Evolutionary conservation across 108 stramenopile species (phyloP).

Genomic region (Parietichytrium sp.): DNA sequence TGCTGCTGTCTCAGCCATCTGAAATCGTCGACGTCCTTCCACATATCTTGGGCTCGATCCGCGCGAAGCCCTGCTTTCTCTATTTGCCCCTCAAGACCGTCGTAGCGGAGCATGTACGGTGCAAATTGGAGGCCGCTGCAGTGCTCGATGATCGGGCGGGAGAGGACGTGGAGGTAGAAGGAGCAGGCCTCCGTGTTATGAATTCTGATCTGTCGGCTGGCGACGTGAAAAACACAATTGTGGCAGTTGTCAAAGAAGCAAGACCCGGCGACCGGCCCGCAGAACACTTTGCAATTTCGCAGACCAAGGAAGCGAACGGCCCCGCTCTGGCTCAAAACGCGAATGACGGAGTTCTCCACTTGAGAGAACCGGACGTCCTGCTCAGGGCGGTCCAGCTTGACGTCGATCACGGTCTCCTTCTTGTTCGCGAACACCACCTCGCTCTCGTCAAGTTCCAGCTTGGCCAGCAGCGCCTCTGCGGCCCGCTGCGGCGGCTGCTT

Average conservation of each 20-base stretch:
- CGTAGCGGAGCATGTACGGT: conserved; percentile 43
- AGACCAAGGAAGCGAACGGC: conserved; percentile 36
- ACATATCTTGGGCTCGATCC: conserved; percentile 30
- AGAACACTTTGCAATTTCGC: not conserved
- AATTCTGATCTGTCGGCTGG: conserved; percentile 27
- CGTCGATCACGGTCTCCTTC: not conserved
- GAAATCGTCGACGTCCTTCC: conserved; percentile 58
- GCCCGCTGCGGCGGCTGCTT: not conserved
- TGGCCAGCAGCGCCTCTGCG: not conserved
- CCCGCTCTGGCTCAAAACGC: not conserved
- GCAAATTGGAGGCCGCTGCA: conserved; percentile 53
- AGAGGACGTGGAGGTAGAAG: conserved; percentile 51
- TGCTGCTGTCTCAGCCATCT: conserved; percentile 53
- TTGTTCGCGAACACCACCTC: not conserved
- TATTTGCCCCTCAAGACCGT: conserved; percentile 40
- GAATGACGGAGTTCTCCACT: conserved; percentile 15
- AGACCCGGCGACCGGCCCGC: conserved; percentile 33
- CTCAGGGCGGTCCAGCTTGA: not conserved
- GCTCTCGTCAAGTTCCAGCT: not conserved
- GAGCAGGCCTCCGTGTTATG: conserved; percentile 44
- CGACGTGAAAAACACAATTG: conserved; percentile 22
- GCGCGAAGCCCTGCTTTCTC: conserved; percentile 35
- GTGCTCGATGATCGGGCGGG: conserved; percentile 60
- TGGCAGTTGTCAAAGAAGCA: conserved; percentile 36
- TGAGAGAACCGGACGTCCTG: not conserved